Base-by-base conservation (phyloP, 805 yeast genomes). In the Hanseniaspora valbyensis region DNA sequence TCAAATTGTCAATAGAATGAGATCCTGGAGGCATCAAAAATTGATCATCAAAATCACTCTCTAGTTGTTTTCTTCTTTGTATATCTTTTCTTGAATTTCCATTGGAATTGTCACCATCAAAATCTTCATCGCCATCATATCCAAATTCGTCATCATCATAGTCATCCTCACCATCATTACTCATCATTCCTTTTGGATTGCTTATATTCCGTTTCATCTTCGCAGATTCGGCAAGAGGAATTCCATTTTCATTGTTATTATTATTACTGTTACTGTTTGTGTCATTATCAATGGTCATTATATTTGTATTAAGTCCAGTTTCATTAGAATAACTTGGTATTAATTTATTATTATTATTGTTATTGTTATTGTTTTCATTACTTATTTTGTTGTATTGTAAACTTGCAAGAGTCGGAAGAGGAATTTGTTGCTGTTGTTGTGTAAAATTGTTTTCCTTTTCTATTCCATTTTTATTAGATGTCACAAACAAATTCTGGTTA, bases 211-310 rank as follows among this genome's bases (percentile, higher is more conserved):
- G 37, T 25, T 24, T n/a, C 41, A 44, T 16, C 2, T 9, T 25
- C 3, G 22, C 13, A 44, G 33, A 12, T 18, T 33, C 25, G 5
- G 36, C 33, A 4, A 29, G 52, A 42, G 39, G 38, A 34, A 14
- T 44, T 13, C 58, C 58, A 54, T 62, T 59, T 29, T 62, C 57
- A 46, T 62, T 54, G 54, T 63, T 60, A 51, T 61, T 59, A 41
- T 55, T 56, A 13, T 38, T 56, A 40, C 14, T 42, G 9, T 25
- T 44, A 52, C 16, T 25, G 19, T 36, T 39, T 25, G 39, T 44
- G 49, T 25, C 46, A 41, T 13, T 34, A n/a, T 25, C 37, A 13
- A 5, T 12, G 6, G 16, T 10, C 16, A 10, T 14, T 32, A 14
- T 32, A 32, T n/a, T n/a, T n/a, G n/a, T n/a, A n/a, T n/a, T n/a